These are phyloP conservation scores for Ambispora gerdemannii DNA, from an alignment of 192 early-diverging fungal genomes.

Conservation along the genomic window DNA sequence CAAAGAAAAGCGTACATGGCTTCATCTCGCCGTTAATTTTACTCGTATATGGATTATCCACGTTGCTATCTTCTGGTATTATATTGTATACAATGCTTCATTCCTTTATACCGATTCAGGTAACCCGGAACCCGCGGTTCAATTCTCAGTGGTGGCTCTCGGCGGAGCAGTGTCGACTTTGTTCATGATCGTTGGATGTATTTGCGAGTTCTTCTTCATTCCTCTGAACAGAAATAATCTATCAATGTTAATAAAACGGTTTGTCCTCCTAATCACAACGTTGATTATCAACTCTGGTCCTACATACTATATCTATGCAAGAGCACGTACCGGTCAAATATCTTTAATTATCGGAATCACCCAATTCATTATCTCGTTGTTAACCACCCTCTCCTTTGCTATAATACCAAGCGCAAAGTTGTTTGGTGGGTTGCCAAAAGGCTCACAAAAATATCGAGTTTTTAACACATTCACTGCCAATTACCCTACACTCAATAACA, in stretches of 20 bases:
- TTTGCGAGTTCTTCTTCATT: constrained; percentile 69
- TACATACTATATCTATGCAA: constrained; percentile 54
- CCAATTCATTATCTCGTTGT: constrained; percentile 69
- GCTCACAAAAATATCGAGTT: constrained; percentile 42
- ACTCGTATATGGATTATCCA: constrained; percentile 86
- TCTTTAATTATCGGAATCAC: constrained; percentile 61
- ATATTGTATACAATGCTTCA: constrained; percentile 67
- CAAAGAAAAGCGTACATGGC: constrained; percentile 78
- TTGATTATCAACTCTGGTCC: constrained; percentile 63
- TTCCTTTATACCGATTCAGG: constrained; percentile 54
- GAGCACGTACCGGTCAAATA: constrained; percentile 39
- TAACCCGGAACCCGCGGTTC: constrained; percentile 39
- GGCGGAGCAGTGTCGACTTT: constrained; percentile 68
- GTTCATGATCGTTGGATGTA: constrained; percentile 59
- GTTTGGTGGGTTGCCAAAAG: constrained; percentile 35
- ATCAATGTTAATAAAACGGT: constrained; percentile 48
- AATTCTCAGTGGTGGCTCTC: constrained; percentile 64
- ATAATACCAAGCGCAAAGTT: constrained; percentile 67
- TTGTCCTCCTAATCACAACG: constrained; percentile 55
- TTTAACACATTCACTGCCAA: constrained; percentile 67
- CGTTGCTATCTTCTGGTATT: constrained; percentile 74
- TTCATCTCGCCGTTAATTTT: constrained; percentile 81
- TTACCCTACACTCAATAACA: constrained; percentile 67
- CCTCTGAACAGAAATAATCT: constrained; percentile 58
- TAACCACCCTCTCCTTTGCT: constrained; percentile 61